Conservation (phyloP, 768 basidiomycete genomes). For the Exsudoporus frostii region DNA sequence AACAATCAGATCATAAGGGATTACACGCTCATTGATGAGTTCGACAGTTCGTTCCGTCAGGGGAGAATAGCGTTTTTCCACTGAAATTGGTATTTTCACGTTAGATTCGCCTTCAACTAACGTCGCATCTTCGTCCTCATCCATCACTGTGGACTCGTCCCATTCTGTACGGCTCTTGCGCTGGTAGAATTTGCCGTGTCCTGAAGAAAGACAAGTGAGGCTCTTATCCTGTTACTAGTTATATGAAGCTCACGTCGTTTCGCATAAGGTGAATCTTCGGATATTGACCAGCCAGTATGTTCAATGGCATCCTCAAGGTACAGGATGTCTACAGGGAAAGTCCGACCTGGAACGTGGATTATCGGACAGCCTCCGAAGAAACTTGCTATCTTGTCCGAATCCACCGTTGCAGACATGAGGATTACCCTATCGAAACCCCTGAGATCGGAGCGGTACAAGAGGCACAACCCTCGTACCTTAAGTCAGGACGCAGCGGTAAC, state of each 20-base stretch:
- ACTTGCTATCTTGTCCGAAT: conserved; percentile 82
- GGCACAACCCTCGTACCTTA: conserved; percentile 58
- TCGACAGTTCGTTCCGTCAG: conserved; percentile 76
- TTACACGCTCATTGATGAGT: conserved; percentile 80
- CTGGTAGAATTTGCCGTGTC: conserved; percentile 59
- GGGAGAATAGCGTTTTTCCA: conserved; percentile 79
- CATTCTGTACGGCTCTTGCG: conserved; percentile 67
- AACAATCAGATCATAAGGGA: conserved; percentile 90
- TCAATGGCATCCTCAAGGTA: conserved; percentile 93
- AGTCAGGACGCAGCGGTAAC: conserved; percentile 66
- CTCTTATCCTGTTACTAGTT: background rate
- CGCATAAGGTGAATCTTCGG: conserved; percentile 80
- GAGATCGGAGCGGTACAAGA: background rate
- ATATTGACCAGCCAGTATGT: conserved; percentile 71
- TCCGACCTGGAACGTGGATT: conserved; percentile 88
- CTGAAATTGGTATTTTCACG: conserved; percentile 38
- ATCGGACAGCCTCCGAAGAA: conserved; percentile 88
- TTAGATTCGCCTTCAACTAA: conserved; percentile 16
- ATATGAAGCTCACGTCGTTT: conserved; percentile 51
- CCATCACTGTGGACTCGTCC: conserved; percentile 65
- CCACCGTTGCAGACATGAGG: conserved; percentile 95
- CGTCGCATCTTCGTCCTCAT: conserved; percentile 67
- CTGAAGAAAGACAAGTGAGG: conserved; percentile 34
- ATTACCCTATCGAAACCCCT: conserved; percentile 56
- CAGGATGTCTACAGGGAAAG: conserved; percentile 84